Percentiles rank a stretch among this genome's conserved stretches.
phyloP scores from a whole-genome alignment of 495 filamentous ascomycete genomes.

The Hypoxylon perforatum region DNA sequence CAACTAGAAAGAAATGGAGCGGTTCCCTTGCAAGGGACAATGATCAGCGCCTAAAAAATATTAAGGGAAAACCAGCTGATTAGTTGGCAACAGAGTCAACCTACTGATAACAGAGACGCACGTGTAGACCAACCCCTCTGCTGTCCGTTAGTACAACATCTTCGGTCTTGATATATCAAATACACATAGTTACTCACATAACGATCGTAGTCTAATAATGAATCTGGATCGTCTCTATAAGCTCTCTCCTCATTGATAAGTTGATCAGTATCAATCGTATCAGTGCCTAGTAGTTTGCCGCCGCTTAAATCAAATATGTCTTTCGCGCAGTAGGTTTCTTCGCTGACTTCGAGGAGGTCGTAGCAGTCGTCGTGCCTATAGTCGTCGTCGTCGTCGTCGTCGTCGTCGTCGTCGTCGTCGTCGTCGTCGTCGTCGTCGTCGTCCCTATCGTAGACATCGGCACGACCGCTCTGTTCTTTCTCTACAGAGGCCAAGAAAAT shows the following conservation, averaged over 20 bases:
- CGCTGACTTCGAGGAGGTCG: neutral
- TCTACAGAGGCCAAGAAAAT: slow-evolving; percentile 54
- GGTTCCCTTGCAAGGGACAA: slow-evolving; percentile 27
- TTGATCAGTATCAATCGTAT: slow-evolving; percentile 41
- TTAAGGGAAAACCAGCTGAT: neutral
- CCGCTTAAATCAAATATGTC: slow-evolving; percentile 44
- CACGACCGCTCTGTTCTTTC: slow-evolving; percentile 35
- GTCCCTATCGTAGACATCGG: no score
- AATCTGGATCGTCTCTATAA: slow-evolving; percentile 50
- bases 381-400: no score
- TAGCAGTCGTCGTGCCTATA: slow-evolving; percentile 28
- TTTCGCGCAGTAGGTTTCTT: neutral
- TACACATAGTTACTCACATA: slow-evolving; percentile 52
- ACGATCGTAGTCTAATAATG: slow-evolving; percentile 52
- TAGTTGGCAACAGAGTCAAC: slow-evolving; percentile 4
- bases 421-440: no score
- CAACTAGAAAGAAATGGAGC: neutral
- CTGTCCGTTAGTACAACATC: neutral
- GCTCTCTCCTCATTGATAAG: slow-evolving; percentile 46
- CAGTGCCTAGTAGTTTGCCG: slow-evolving; percentile 20
- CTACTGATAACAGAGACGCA: slow-evolving; percentile 51
- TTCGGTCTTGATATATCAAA: slow-evolving; percentile 9
- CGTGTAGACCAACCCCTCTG: slow-evolving; percentile 45
- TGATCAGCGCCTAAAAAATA: slow-evolving; percentile 24
- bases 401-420: no score